Conservation (phyloP, 2,329 filamentous ascomycete species). For the Botrytis hyacinthi region DNA sequence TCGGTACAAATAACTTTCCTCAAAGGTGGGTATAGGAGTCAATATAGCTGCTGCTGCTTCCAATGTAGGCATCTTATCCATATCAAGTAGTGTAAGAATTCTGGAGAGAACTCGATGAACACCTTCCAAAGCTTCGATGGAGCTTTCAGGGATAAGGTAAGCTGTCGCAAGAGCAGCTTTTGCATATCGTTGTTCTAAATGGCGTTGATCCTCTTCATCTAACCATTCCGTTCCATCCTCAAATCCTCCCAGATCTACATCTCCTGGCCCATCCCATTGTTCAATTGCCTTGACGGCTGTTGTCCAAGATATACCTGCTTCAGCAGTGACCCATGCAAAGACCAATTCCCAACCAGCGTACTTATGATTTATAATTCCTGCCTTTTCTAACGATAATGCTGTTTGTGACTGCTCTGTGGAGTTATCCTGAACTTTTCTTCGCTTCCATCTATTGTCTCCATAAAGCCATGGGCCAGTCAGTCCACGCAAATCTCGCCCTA, state of each 20-base stretch:
- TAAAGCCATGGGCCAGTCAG: conserved; percentile 74
- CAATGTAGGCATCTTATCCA: conserved; percentile 55
- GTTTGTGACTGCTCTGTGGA: conserved; percentile 24
- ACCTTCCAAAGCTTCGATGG: conserved; percentile 55
- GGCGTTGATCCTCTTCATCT: conserved; percentile 57
- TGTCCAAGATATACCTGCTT: conserved; percentile 59
- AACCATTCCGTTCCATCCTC: conserved; percentile 53
- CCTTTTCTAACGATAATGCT: conserved; percentile 31
- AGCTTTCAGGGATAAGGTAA: conserved; percentile 63
- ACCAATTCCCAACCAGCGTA: conserved; percentile 67
- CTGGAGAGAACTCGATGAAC: conserved; percentile 60
- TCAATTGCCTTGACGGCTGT: conserved; percentile 62
- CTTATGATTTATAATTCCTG: conserved; percentile 35
- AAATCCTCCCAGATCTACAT: conserved; percentile 65
- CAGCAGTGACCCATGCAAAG: conserved; percentile 63
- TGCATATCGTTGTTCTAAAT: conserved; percentile 63
- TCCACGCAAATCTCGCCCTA: conserved; percentile 65
- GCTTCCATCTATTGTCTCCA: conserved; percentile 58
- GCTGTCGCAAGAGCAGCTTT: conserved; percentile 65
- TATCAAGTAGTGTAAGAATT: conserved; percentile 58
- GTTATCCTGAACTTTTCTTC: conserved; percentile 39
- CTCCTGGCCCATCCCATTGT: conserved; percentile 71
- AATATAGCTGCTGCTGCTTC: conserved; percentile 49
- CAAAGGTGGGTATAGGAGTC: conserved; percentile 42
- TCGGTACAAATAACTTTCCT: conserved; percentile 40